Evolutionary conservation across 768 basidiomycete species (phyloP), one percentile per base, ranked within the genome.

Genomic region (Phaeotremella fagi): DNA sequence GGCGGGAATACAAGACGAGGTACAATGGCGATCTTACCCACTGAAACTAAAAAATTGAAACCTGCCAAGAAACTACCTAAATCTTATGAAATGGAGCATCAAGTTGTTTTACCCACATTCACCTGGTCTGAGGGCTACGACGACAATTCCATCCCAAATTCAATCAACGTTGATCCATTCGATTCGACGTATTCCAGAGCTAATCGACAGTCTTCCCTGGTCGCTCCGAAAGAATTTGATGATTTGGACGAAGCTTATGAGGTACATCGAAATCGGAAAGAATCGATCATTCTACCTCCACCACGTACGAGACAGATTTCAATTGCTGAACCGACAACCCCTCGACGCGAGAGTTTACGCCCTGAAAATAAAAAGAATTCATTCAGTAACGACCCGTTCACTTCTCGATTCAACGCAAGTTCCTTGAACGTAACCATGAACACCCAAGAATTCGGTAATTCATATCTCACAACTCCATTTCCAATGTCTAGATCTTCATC

Each of bases 121-220:
- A 52, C 35, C 15, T 64, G 63, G 63, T 55, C 63, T 25, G 59
- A 64, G 16, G 62, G 62, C 16, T 64, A 60, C 36, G 54, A 42
- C 25, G 54, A 45, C 7, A 46, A 48, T 22, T 47, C 54, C n/a
- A n/a, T n/a, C n/a, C n/a, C n/a, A n/a, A n/a, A n/a, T n/a, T n/a
- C n/a, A n/a, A n/a, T n/a, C n/a, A n/a, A n/a, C n/a, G n/a, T n/a
- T n/a, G n/a, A n/a, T n/a, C n/a, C n/a, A n/a, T n/a, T n/a, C n/a
- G n/a, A n/a, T n/a, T n/a, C n/a, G n/a, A n/a, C n/a, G n/a, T n/a
- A n/a, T n/a, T n/a, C n/a, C n/a, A n/a, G n/a, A n/a, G n/a, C n/a
- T n/a, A n/a, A n/a, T n/a, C n/a, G n/a, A n/a, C n/a, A n/a, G n/a
- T n/a, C n/a, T n/a, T n/a, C n/a, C n/a, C n/a, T n/a, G n/a, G n/a